Percentiles rank a stretch among this genome's conserved stretches.
Evolutionary conservation across 768 basidiomycete species (phyloP).

Genomic region (Macrolepiota fuliginosa): DNA sequence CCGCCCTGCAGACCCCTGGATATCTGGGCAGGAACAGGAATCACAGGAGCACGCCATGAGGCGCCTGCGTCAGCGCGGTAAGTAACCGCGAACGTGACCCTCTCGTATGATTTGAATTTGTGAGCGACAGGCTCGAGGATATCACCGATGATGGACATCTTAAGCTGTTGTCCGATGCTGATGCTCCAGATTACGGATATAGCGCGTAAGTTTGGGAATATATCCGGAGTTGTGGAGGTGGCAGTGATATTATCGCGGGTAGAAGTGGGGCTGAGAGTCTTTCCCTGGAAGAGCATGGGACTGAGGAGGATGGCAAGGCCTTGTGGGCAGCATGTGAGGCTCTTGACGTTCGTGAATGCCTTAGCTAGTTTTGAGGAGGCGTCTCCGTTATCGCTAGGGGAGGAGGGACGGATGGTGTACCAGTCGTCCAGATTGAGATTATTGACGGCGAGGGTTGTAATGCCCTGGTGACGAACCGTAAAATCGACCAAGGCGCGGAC

Average conservation of each 20-base stretch:
- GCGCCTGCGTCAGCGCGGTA: slow-evolving; percentile 1
- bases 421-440: slow-evolving; percentile 2
- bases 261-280: background rate
- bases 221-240: background rate
- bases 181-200: slow-evolving; percentile 9
- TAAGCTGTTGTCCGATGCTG: slow-evolving; percentile 8
- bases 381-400: background rate
- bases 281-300: background rate
- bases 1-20: background rate
- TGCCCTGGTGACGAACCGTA: background rate
- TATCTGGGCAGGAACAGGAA: background rate
- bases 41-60: background rate
- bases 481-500: slow-evolving; percentile 1
- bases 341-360: slow-evolving; percentile 5
- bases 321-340: slow-evolving; percentile 6
- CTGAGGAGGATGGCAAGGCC: slow-evolving; percentile 4
- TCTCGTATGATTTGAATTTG: slow-evolving; percentile 1
- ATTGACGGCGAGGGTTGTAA: background rate
- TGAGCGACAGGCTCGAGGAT: slow-evolving; percentile 3
- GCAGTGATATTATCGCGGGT: background rate
- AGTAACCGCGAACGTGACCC: background rate
- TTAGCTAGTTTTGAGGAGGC: background rate
- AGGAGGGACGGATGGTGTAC: background rate
- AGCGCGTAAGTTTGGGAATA: slow-evolving; percentile 3
- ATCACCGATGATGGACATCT: slow-evolving; percentile 1